phyloP scores from a whole-genome alignment of 1,284 basidiomycete species.

The Coniferiporia sulphurascens region DNA sequence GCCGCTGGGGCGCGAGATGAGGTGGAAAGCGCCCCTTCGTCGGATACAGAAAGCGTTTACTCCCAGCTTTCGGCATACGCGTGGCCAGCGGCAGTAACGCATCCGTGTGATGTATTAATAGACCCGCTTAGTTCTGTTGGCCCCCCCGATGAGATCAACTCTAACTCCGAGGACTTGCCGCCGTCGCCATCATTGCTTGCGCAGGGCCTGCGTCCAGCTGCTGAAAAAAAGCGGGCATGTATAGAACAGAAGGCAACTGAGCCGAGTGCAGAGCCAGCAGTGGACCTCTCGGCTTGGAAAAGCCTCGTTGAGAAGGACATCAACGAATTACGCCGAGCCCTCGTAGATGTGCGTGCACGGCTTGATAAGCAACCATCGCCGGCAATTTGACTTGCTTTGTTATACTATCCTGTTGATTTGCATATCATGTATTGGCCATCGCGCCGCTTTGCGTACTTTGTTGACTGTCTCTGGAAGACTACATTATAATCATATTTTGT shows the following conservation, averaged over 20 bases:
- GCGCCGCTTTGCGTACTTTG: too few relatives aligned
- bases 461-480: too few relatives aligned
- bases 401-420: not conserved
- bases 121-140: not conserved
- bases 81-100: not conserved
- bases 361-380: not conserved
- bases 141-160: not conserved
- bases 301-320: conserved; percentile 2
- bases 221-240: not conserved
- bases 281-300: not conserved
- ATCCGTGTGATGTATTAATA: not conserved
- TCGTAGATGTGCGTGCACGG: not conserved
- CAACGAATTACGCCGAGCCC: not conserved
- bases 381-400: not conserved
- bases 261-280: not conserved
- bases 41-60: conserved; percentile 7
- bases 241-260: not conserved
- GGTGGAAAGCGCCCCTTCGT: not conserved
- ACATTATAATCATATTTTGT: too few relatives aligned
- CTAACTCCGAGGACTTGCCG: not conserved
- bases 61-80: not conserved
- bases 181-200: not conserved
- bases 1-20: not conserved
- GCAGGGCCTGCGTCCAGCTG: not conserved
- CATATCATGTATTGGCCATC: not conserved